Conservation (phyloP, 345 rosid genomes). For the Mallotus nudiflorus region DNA sequence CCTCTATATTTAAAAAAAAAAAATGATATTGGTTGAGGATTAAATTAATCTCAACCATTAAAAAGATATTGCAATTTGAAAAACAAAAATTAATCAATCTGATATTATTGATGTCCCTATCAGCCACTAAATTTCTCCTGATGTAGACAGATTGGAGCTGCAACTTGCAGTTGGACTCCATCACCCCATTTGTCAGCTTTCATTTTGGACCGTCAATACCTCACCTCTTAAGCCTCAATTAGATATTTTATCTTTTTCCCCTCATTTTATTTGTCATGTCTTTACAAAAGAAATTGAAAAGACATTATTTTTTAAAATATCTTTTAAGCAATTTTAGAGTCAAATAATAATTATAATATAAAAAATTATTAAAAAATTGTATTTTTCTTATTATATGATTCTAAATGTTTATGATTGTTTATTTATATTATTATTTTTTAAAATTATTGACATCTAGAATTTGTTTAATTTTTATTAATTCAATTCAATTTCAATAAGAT, state of each 20-base stretch:
- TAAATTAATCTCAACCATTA: conserved; percentile 19
- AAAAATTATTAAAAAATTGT: too few species aligned
- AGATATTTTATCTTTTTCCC: conserved; percentile 6
- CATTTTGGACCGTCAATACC: conserved; percentile 49
- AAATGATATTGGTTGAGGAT: too few species aligned
- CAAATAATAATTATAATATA: too few species aligned
- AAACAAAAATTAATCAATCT: neutral
- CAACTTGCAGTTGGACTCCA: conserved; percentile 24
- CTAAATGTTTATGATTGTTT: too few species aligned
- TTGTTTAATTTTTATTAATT: too few species aligned
- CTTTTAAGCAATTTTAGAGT: too few species aligned
- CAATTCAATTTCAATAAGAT: too few species aligned
- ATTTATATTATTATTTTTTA: too few species aligned
- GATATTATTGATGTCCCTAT: conserved; percentile 1
- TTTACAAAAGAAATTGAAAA: neutral
- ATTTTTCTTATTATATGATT: too few species aligned
- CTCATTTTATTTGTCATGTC: neutral
- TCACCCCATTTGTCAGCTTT: neutral
- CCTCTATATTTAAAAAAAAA: too few species aligned
- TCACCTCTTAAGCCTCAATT: conserved; percentile 15
- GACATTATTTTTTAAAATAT: too few species aligned
- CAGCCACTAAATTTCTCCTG: neutral
- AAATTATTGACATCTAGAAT: too few species aligned
- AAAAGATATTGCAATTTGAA: conserved; percentile 1
- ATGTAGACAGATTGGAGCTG: neutral